Evolutionary conservation across 495 filamentous ascomycete species (phyloP).

Genomic region (Lasiosphaeria miniovina): DNA sequence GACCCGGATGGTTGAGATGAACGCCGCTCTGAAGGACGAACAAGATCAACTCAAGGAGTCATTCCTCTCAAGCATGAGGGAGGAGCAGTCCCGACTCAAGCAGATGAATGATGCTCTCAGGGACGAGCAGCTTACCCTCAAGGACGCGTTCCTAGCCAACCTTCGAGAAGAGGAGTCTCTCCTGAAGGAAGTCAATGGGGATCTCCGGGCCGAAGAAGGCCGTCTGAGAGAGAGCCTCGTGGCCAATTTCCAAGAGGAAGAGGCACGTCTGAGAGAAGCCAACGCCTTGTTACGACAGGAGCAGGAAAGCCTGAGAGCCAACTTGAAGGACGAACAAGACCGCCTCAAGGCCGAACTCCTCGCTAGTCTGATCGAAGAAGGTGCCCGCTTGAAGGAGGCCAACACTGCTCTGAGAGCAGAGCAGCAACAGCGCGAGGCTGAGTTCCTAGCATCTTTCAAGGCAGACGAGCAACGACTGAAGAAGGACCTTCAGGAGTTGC

Average conservation of each 20-base stretch:
- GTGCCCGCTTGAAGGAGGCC: constrained; percentile 70
- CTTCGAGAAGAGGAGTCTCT: constrained; percentile 67
- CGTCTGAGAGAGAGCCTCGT: constrained; percentile 10
- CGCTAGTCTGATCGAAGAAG: constrained; percentile 70
- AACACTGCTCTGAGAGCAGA: constrained; percentile 63
- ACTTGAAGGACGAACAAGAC: constrained; percentile 31
- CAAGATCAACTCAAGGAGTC: constrained; percentile 25
- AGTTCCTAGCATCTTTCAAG: constrained; percentile 52
- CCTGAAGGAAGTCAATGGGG: constrained; percentile 58
- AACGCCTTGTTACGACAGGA: constrained; percentile 16
- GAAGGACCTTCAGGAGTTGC: constrained; percentile 44
- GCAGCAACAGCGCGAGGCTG: constrained; percentile 66
- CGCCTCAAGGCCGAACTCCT: constrained; percentile 42
- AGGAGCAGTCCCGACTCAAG: constrained; percentile 27
- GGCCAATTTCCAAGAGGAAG: constrained; percentile 15
- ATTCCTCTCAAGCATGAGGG: constrained; percentile 22
- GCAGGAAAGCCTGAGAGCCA: constrained; percentile 21
- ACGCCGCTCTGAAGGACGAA: constrained; percentile 26
- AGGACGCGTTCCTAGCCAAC: constrained; percentile 62
- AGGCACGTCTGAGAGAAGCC: constrained; percentile 11
- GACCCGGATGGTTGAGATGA: constrained; percentile 46
- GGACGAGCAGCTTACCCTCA: constrained; percentile 72
- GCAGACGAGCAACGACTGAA: constrained; percentile 43
- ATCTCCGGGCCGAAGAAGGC: constrained; percentile 25
- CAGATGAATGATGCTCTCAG: constrained; percentile 46